Conservation (phyloP, 2,329 filamentous ascomycete species). For the Monosporascus sp. region DNA sequence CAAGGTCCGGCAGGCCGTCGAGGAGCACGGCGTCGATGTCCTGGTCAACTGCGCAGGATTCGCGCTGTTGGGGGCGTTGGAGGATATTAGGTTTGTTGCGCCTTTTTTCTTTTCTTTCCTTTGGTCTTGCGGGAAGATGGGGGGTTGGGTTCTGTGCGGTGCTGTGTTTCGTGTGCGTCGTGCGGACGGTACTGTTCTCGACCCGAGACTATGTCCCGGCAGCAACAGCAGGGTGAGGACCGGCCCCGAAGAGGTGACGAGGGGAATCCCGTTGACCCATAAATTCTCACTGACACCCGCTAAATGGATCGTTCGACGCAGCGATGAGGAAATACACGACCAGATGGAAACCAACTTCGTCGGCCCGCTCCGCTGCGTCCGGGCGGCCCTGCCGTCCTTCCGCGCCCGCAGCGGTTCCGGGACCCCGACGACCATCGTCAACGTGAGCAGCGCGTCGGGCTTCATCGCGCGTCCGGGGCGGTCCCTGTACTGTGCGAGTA, state of each 20-base stretch:
- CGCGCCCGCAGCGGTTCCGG: neutral
- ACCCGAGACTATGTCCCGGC: no score
- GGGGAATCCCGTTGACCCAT: no score
- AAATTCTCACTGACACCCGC: no score
- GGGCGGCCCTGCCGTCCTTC: slow-evolving; percentile 5
- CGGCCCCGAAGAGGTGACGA: no score
- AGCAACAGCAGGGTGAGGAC: no score
- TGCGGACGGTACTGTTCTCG: no score
- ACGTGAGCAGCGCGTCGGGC: neutral
- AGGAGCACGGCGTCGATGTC: slow-evolving; percentile 6
- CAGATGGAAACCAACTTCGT: slow-evolving; percentile 11
- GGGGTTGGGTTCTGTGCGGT: no score
- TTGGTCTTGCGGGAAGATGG: no score
- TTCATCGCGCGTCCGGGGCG: slow-evolving; percentile 7
- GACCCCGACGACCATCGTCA: neutral
- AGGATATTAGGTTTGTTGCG: slow-evolving; percentile 8
- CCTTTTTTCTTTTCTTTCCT: neutral
- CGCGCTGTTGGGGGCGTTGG: slow-evolving; percentile 4
- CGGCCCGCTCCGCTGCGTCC: slow-evolving; percentile 8
- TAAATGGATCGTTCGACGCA: neutral
- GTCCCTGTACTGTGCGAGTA: slow-evolving; percentile 7
- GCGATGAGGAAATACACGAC: slow-evolving; percentile 4
- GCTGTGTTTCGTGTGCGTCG: no score
- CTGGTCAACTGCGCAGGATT: slow-evolving; percentile 10
- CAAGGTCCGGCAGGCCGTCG: slow-evolving; percentile 3